Conservation (phyloP, 805 yeast genomes). For the Pachysolen tannophilus region DNA sequence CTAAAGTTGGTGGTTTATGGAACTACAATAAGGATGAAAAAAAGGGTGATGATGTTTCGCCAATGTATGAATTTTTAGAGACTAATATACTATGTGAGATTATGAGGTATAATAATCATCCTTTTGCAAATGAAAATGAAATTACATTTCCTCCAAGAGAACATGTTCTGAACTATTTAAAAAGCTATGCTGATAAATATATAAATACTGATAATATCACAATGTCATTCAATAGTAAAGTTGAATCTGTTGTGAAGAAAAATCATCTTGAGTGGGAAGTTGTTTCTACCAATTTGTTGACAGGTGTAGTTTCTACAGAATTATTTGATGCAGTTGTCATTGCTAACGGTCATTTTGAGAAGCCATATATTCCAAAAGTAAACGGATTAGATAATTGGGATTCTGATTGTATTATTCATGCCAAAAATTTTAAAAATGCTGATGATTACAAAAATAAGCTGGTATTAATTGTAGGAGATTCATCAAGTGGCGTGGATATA, state of each 20-base stretch:
- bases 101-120: slow-evolving; percentile 22
- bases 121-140: slow-evolving; percentile 23
- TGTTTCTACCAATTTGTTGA: slow-evolving; percentile 5
- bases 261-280: slow-evolving; percentile 21
- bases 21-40: background rate
- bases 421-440: slow-evolving; percentile 32
- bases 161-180: slow-evolving; percentile 56
- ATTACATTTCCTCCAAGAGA: slow-evolving; percentile 51
- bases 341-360: slow-evolving; percentile 41
- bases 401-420: slow-evolving; percentile 29
- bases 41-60: slow-evolving; percentile 14
- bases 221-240: slow-evolving; percentile 34
- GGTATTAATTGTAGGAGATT: slow-evolving; percentile 32
- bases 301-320: slow-evolving; percentile 2
- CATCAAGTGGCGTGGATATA: slow-evolving; percentile 71
- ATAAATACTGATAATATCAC: slow-evolving; percentile 26
- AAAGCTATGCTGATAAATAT: slow-evolving; percentile 41
- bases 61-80: slow-evolving; percentile 26
- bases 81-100: slow-evolving; percentile 23
- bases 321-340: slow-evolving; percentile 30
- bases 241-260: slow-evolving; percentile 30
- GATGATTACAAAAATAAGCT: slow-evolving; percentile 24
- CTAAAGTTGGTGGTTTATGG: background rate
- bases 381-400: slow-evolving; percentile 32
- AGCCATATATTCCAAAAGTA: slow-evolving; percentile 36